phyloP scores from a whole-genome alignment of 2,329 filamentous ascomycete species.

The Pseudogymnoascus sp. region DNA sequence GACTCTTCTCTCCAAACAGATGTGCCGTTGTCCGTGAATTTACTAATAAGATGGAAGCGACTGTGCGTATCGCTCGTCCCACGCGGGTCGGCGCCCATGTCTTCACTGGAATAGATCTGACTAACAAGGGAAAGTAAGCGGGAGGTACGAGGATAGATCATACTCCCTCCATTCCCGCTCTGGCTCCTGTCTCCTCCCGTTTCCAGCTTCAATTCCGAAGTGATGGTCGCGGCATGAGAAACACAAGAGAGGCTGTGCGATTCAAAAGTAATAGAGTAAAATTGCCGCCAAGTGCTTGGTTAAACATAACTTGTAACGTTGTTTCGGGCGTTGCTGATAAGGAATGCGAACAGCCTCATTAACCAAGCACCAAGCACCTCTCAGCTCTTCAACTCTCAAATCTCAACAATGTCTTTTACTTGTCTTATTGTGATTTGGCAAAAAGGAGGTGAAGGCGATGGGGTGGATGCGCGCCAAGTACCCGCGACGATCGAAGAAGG shows the following conservation, averaged over 20 bases:
- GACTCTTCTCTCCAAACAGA: background rate
- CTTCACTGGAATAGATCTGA: background rate
- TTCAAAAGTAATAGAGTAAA: background rate
- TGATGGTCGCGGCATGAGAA: background rate
- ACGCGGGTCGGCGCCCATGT: background rate
- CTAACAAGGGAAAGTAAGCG: background rate
- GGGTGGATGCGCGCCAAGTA: background rate
- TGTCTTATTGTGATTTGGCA: background rate
- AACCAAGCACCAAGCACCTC: background rate
- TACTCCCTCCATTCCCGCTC: background rate
- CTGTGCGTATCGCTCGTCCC: background rate
- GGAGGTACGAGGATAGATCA: background rate
- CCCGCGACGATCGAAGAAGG: background rate
- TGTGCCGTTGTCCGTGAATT: background rate
- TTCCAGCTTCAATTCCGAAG: background rate
- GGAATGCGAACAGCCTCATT: background rate
- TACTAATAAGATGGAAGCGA: background rate
- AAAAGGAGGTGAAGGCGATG: background rate
- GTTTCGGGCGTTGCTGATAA: background rate
- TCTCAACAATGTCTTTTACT: background rate
- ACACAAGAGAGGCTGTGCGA: background rate
- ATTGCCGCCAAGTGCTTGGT: slow-evolving; percentile 2
- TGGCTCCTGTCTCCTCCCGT: background rate
- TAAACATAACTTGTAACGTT: background rate
- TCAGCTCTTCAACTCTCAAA: background rate